Evolutionary conservation across 768 basidiomycete species (phyloP).

Genomic region (Scleroderma citrinum): DNA sequence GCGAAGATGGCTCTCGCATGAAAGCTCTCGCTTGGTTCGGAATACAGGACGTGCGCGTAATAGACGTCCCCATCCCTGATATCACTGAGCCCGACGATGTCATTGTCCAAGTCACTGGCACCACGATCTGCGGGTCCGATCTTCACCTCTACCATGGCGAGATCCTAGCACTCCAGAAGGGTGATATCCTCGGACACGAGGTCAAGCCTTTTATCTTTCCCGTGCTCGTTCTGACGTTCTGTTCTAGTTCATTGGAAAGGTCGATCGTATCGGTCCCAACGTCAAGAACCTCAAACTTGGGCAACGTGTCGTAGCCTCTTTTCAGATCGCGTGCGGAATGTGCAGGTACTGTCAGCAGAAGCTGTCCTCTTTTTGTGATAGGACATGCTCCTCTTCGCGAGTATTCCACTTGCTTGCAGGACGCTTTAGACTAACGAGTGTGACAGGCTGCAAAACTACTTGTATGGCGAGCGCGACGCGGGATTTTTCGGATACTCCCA

Average conservation of each 20-base stretch:
- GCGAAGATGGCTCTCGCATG: slow-evolving; percentile 54
- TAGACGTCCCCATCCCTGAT: slow-evolving; percentile 47
- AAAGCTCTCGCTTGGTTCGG: slow-evolving; percentile 69
- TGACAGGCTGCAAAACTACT: slow-evolving; percentile 42
- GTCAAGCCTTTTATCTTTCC: slow-evolving; percentile 16
- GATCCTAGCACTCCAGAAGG: slow-evolving; percentile 61
- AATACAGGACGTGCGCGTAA: slow-evolving; percentile 38
- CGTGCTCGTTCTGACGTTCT: neutral
- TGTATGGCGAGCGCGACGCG: slow-evolving; percentile 65
- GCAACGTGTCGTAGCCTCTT: slow-evolving; percentile 71
- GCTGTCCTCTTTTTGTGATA: slow-evolving; percentile 65
- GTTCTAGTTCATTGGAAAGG: slow-evolving; percentile 56
- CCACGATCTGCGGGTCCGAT: slow-evolving; percentile 68
- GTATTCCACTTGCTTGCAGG: slow-evolving; percentile 19
- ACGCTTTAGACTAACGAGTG: neutral
- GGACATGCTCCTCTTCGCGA: slow-evolving; percentile 60
- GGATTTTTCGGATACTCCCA: slow-evolving; percentile 72
- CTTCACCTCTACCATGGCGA: slow-evolving; percentile 64
- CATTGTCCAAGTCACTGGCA: slow-evolving; percentile 68
- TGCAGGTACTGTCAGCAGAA: slow-evolving; percentile 72
- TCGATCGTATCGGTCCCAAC: slow-evolving; percentile 59
- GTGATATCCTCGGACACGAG: slow-evolving; percentile 74
- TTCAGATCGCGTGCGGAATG: slow-evolving; percentile 72
- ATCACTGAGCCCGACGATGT: slow-evolving; percentile 73
- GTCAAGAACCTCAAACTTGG: slow-evolving; percentile 57